Percentiles rank a stretch among this genome's conserved stretches.
Conservation (phyloP, 306 rosid genomes). For the Lupinus albus region DNA sequence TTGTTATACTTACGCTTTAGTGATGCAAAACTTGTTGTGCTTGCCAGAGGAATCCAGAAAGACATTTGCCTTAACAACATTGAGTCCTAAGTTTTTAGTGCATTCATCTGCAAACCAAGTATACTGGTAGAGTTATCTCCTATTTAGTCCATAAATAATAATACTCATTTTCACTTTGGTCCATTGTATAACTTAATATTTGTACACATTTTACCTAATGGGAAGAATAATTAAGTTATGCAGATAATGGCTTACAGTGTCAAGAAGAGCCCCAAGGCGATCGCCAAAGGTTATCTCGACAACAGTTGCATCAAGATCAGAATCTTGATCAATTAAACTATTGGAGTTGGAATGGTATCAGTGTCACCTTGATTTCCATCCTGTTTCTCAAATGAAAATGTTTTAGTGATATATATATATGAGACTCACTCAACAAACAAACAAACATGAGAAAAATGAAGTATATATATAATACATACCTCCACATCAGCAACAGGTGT, state of each 20-base stretch:
- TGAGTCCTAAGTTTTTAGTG: constrained; percentile 88
- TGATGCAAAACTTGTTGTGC: constrained; percentile 89
- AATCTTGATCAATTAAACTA: constrained; percentile 89
- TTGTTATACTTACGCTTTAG: constrained; percentile 66
- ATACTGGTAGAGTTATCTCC: constrained; percentile 1
- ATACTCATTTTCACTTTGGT: too few relatives aligned
- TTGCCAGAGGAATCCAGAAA: constrained; percentile 92
- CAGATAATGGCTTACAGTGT: constrained; percentile 59
- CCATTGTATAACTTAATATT: neutral
- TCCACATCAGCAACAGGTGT: constrained; percentile 59
- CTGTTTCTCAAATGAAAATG: constrained; percentile 41
- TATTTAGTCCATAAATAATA: too few relatives aligned
- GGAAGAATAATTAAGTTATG: too few relatives aligned
- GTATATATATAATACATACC: constrained; percentile 37
- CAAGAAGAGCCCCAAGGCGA: constrained; percentile 96
- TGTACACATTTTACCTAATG: too few relatives aligned
- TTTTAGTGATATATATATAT: constrained; percentile 31
- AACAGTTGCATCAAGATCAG: constrained; percentile 85
- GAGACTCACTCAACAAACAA: neutral
- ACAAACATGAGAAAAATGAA: constrained; percentile 27
- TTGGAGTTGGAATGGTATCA: constrained; percentile 72
- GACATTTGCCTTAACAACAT: constrained; percentile 96
- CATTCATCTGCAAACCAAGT: constrained; percentile 77
- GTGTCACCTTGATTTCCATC: constrained; percentile 69
- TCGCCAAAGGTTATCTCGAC: constrained; percentile 97